Evolutionary conservation across 2,329 filamentous ascomycete species (phyloP).

Genomic region (Thielaviopsis ethacetica): DNA sequence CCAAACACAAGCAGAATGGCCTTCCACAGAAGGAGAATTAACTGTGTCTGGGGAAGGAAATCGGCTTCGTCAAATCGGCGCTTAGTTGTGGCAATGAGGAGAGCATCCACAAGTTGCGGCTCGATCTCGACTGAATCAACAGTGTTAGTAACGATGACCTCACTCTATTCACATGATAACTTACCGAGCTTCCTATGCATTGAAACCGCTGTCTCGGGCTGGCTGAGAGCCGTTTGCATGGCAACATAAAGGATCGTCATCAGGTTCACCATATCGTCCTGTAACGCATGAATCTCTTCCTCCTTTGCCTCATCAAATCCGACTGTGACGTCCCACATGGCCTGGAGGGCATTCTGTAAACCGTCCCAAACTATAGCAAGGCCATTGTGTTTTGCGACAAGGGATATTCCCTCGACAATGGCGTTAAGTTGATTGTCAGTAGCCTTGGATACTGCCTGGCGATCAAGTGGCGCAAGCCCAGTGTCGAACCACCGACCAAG

Average conservation of each 20-base stretch:
- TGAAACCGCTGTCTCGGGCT: conserved; percentile 30
- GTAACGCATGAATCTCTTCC: conserved; percentile 26
- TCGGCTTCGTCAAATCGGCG: conserved; percentile 58
- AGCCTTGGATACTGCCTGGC: conserved; percentile 32
- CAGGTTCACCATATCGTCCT: conserved; percentile 44
- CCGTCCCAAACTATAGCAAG: conserved; percentile 25
- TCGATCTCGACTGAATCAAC: conserved; percentile 34
- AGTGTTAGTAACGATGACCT: conserved; percentile 13
- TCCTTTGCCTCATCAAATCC: conserved; percentile 7
- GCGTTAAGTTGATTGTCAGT: conserved; percentile 40
- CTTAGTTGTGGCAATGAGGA: conserved; percentile 52
- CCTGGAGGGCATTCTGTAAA: conserved; percentile 34
- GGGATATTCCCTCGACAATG: conserved; percentile 37
- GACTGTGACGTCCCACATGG: conserved; percentile 27
- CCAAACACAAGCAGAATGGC: conserved; percentile 74
- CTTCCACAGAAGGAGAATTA: conserved; percentile 84
- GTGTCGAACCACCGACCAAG: conserved; percentile 57
- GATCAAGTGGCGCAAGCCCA: conserved; percentile 31
- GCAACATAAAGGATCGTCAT: conserved; percentile 47
- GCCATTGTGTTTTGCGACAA: conserved; percentile 31
- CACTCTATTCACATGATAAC: conserved; percentile 16
- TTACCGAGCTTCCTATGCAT: conserved; percentile 35
- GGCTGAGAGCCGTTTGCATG: conserved; percentile 39
- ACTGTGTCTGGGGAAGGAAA: conserved; percentile 45
- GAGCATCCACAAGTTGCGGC: conserved; percentile 53